Evolutionary conservation across 352 stramenopile genomes (phyloP).

Genomic region (Elongisporangium prolatum): DNA sequence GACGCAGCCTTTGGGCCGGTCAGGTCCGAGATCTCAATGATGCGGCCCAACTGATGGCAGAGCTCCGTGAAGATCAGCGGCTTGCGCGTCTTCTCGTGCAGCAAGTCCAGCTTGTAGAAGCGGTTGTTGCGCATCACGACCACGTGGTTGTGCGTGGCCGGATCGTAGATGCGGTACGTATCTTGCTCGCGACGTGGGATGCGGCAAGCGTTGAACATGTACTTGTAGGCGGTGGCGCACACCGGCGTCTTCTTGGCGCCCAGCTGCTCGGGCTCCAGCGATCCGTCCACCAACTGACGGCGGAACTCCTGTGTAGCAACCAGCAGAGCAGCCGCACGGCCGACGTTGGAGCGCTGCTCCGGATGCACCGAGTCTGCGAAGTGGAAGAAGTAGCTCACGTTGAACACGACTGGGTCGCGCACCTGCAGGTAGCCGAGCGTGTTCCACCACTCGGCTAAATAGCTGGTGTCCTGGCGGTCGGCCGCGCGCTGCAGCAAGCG

Average conservation of each 20-base stretch:
- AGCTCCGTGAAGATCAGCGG: constrained; percentile 56
- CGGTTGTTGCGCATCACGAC: constrained; percentile 87
- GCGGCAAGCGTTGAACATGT: constrained; percentile 95
- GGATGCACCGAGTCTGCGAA: constrained; percentile 62
- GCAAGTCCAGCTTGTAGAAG: constrained; percentile 61
- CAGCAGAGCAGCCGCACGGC: constrained; percentile 78
- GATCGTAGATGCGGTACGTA: constrained; percentile 90
- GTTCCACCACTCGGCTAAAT: constrained; percentile 80
- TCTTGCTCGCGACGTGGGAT: constrained; percentile 78
- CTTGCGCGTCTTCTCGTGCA: constrained; percentile 28
- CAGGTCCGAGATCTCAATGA: constrained; percentile 22
- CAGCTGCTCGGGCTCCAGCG: constrained; percentile 84
- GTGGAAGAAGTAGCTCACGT: constrained; percentile 90
- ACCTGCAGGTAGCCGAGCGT: constrained; percentile 69
- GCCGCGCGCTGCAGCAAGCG: constrained; percentile 52
- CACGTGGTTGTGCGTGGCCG: constrained; percentile 75
- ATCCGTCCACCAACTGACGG: constrained; percentile 80
- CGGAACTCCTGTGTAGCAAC: constrained; percentile 88
- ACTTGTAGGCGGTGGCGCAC: constrained; percentile 91
- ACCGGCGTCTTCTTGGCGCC: constrained; percentile 88
- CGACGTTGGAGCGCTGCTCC: constrained; percentile 55
- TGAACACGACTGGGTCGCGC: constrained; percentile 81
- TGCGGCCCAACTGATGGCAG: constrained; percentile 45
- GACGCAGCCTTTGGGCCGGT: constrained; percentile 48
- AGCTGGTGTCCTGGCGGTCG: constrained; percentile 62